Evolutionary conservation across 805 yeast species (phyloP), one percentile per base, ranked within the genome.

Genomic region (Candida taoyuanica): DNA sequence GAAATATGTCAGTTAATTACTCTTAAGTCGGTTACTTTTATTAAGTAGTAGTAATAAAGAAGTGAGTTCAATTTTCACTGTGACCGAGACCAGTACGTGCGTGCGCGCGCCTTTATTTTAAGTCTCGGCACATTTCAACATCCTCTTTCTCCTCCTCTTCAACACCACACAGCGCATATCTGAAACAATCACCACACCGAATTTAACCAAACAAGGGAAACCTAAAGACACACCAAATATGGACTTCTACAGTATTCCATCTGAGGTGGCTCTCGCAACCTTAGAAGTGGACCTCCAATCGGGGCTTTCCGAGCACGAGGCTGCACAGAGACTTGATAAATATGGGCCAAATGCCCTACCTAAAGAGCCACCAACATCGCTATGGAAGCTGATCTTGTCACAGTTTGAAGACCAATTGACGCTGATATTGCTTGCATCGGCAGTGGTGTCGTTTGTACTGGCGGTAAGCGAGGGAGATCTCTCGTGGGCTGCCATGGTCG

Each of bases 321-420:
- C 49, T 4, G 25, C 42, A 2, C 29, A 21, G 6, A 34, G 56
- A 17, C 40, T 55, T 11, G 39, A 21, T 13, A 25, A 46, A 27
- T 46, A 44, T 30, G 59, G 59, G 2, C 42, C 46, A 4, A 55
- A 55, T 33, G 40, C 63, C 0, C 52, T 65, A 9, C 68, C 68
- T 2, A 63, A 59, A 34, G 67, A 65, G 17, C 52, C 58, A 2
- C 48, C 62, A 15, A 62, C 67, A 5, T 60, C 70, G 1, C 18
- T 65, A 6, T 59, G 59, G 55, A 39, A 44, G 25, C 46, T 65
- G 39, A 57, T 65, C 16, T 47, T 65, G 31, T 56, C 49, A n/a
- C 70, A 65, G 36, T 63, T 65, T 32, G 52, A 55, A 34, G 67
- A 62, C 40, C 67, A 54, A 40, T 51, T 54, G 39, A 64, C 62